Evolutionary conservation across 2,329 filamentous ascomycete species (phyloP), one percentile per base, ranked within the genome.

Genomic region (Penicillium digitatum): DNA sequence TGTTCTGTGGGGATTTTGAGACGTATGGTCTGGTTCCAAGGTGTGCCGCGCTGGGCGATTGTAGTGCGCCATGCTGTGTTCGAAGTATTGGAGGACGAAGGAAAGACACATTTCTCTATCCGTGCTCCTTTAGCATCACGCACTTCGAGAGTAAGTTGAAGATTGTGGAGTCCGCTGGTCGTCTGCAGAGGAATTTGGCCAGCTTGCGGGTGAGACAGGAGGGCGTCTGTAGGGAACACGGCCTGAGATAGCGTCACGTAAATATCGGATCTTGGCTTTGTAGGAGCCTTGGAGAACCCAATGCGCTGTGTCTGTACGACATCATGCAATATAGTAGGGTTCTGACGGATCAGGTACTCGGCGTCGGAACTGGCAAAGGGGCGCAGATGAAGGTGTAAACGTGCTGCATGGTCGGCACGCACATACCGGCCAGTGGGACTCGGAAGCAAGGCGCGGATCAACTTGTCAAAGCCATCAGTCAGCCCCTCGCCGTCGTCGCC

Each of bases 281-380:
- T 91, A 0, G 94, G 93, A 1, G 92, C 92, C 12, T 92, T 92
- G 3, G 93, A 90, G 70, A 99, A 97, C 2, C 92, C 94, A 72
- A 97, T 92, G 70, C 94, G 94, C 65, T 81, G 87, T 0, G 92
- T 95, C 71, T 88, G 88, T 54, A 81, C 81, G 56, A 97, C 83
- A 48, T 88, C 87, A 48, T 95, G 87, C 14, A 99, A 83, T 14
- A 95, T 76, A 0, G 93, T 97, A 0, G 94, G 94, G 3, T 90
- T 96, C 45, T 87, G 85, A 66, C 88, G 90, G 67, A 97, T 88
- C 38, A 99, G 81, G 0, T 77, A 79, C 61, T 95, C 90, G 1
- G 90, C 85, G 65, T 97, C 90, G 1, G 84, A 79, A 64, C 88
- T 82, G 34, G 85, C 82, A 70, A 96, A 96, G 1, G 88, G 82